Base-by-base conservation (phyloP, 768 basidiomycete species). In the Naganishia randhawae region DNA sequence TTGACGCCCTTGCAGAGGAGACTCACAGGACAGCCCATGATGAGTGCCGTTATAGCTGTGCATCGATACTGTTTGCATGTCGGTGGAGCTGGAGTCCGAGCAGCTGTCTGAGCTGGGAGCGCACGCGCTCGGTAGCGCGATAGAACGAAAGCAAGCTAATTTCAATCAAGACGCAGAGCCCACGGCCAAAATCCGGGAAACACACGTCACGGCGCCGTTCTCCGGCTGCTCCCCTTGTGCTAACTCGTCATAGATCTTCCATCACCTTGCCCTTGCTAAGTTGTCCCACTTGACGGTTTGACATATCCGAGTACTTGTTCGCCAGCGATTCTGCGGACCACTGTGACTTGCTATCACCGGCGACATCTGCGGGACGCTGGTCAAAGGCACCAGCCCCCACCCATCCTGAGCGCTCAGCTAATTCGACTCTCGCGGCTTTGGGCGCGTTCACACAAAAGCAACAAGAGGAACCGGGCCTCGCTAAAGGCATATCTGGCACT, bases 51-150 rank as follows among this genome's bases (percentile, higher is more conserved):
- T n/a, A n/a, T n/a, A n/a, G n/a, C n/a, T n/a, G n/a, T n/a, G n/a
- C n/a, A n/a, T n/a, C n/a, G n/a, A n/a, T n/a, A n/a, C n/a, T n/a
- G n/a, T n/a, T n/a, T n/a, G n/a, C n/a, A n/a, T n/a, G n/a, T n/a
- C n/a, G n/a, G n/a, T n/a, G n/a, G n/a, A n/a, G n/a, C n/a, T n/a
- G n/a, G n/a, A n/a, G n/a, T n/a, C n/a, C n/a, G n/a, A n/a, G n/a
- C n/a, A n/a, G n/a, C n/a, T n/a, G n/a, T n/a, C n/a, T n/a, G n/a
- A n/a, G n/a, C n/a, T n/a, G n/a, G n/a, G n/a, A n/a, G n/a, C n/a
- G n/a, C n/a, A n/a, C n/a, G n/a, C n/a, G n/a, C n/a, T 48, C 41
- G 41, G 41, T 48, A 48, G 45, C 45, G 45, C 45, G 45, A 48
- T 48, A n/a, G 25, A 48, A 22, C 45, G 7, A 48, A 48, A 48